These are phyloP conservation scores for Ceratocystis eucalypticola DNA, from an alignment of 2,329 filamentous ascomycete species.

Conservation along the genomic window DNA sequence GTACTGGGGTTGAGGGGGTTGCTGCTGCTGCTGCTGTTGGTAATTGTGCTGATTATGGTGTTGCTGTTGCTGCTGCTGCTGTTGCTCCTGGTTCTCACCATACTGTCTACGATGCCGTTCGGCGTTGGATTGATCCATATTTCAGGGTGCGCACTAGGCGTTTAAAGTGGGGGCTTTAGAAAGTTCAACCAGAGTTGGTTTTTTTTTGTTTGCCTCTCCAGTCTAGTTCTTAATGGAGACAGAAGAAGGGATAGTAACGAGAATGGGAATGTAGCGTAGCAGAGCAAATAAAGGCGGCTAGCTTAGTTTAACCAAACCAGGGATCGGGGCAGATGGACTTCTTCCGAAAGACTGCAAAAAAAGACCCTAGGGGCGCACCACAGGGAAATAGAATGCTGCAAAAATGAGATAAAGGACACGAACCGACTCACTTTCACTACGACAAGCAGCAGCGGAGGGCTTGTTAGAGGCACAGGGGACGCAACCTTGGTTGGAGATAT, in stretches of 20 bases:
- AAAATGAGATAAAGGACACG: background rate
- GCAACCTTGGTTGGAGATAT: background rate
- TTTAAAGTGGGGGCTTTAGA: background rate
- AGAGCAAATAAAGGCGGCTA: background rate
- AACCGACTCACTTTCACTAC: background rate
- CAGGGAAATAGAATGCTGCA: background rate
- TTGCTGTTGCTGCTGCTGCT: constrained; percentile 8
- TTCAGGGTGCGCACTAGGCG: constrained; percentile 10
- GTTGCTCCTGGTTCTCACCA: constrained; percentile 5
- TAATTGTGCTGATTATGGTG: constrained; percentile 6
- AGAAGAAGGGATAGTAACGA: background rate
- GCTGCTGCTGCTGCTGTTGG: constrained; percentile 3
- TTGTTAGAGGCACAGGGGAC: background rate
- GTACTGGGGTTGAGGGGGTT: constrained; percentile 7
- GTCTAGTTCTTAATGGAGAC: background rate
- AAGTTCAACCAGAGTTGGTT: background rate
- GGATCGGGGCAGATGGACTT: background rate
- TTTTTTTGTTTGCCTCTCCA: background rate
- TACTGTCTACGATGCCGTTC: constrained; percentile 10
- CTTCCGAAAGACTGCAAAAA: too few relatives aligned
- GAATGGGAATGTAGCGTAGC: background rate
- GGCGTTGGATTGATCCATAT: constrained; percentile 14
- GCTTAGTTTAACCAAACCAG: background rate
- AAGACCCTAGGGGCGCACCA: background rate
- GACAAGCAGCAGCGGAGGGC: background rate